Conservation (phyloP, 345 rosid species). For the Brassica juncea region DNA sequence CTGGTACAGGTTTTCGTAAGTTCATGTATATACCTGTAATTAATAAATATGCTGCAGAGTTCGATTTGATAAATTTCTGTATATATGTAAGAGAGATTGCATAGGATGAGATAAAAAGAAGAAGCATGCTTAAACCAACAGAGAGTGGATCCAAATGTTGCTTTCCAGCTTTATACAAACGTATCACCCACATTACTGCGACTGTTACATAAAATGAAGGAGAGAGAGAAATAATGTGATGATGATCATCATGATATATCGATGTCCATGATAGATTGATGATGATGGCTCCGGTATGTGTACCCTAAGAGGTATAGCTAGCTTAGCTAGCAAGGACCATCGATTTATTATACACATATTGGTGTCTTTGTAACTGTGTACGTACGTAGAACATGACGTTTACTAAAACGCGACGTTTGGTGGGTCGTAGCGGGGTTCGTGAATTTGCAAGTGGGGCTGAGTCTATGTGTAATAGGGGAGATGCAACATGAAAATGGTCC, state of each 20-base stretch:
- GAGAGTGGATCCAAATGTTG: constrained; percentile 38
- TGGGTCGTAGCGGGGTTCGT: constrained; percentile 25
- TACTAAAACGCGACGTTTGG: constrained; percentile 36
- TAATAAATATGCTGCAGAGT: background rate
- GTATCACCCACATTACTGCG: constrained; percentile 44
- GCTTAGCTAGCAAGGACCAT: constrained; percentile 36
- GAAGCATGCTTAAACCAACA: constrained; percentile 35
- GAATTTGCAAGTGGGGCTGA: constrained; percentile 37
- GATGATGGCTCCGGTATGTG: constrained; percentile 40
- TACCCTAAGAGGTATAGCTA: constrained; percentile 31
- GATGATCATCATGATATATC: constrained; percentile 29
- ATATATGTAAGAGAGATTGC: constrained; percentile 11
- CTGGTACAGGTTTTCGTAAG: background rate
- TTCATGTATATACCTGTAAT: background rate
- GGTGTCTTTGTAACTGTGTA: constrained; percentile 23
- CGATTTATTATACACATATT: background rate
- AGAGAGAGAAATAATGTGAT: constrained; percentile 9
- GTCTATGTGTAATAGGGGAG: constrained; percentile 27
- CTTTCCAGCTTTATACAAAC: constrained; percentile 42
- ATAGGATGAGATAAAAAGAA: constrained; percentile 27
- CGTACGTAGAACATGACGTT: constrained; percentile 27
- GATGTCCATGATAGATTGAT: constrained; percentile 34
- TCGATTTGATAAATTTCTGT: background rate
- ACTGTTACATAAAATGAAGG: constrained; percentile 27
- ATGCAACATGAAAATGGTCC: constrained; percentile 44